Evolutionary conservation across 2,329 filamentous ascomycete species (phyloP).

Genomic region (Eurotiales sp.): DNA sequence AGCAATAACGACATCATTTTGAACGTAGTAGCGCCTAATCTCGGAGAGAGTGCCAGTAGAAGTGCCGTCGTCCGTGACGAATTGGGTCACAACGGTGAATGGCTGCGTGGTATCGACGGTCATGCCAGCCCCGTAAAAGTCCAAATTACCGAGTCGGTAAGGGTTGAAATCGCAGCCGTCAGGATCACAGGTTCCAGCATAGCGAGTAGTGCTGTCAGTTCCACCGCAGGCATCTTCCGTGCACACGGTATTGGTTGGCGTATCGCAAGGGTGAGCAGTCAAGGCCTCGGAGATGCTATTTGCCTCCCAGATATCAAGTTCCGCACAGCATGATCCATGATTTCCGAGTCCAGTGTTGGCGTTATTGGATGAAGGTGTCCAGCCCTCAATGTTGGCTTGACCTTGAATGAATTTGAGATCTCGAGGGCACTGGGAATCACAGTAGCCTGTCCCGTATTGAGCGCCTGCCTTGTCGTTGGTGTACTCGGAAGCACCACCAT

Average conservation of each 20-base stretch:
- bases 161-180: constrained; percentile 69
- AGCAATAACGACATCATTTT: constrained; percentile 57
- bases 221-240: constrained; percentile 51
- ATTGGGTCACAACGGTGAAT: constrained; percentile 66
- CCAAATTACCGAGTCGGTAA: constrained; percentile 61
- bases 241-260: constrained; percentile 51
- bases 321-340: constrained; percentile 61
- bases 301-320: constrained; percentile 70
- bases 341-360: constrained; percentile 51
- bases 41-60: constrained; percentile 56
- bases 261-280: constrained; percentile 63
- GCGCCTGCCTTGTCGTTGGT: constrained; percentile 56
- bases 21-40: constrained; percentile 64
- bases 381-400: constrained; percentile 53
- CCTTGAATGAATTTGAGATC: constrained; percentile 54
- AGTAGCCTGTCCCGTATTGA: constrained; percentile 61
- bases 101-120: constrained; percentile 58
- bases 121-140: constrained; percentile 59
- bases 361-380: constrained; percentile 52
- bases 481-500: constrained; percentile 55
- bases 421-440: constrained; percentile 57
- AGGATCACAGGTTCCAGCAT: constrained; percentile 62
- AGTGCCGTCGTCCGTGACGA: constrained; percentile 53
- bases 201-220: constrained; percentile 51
- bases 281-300: constrained; percentile 62